Evolutionary conservation across 805 yeast genomes (phyloP), one percentile per base, ranked within the genome.

Genomic region (Zygotorulaspora danielsina): DNA sequence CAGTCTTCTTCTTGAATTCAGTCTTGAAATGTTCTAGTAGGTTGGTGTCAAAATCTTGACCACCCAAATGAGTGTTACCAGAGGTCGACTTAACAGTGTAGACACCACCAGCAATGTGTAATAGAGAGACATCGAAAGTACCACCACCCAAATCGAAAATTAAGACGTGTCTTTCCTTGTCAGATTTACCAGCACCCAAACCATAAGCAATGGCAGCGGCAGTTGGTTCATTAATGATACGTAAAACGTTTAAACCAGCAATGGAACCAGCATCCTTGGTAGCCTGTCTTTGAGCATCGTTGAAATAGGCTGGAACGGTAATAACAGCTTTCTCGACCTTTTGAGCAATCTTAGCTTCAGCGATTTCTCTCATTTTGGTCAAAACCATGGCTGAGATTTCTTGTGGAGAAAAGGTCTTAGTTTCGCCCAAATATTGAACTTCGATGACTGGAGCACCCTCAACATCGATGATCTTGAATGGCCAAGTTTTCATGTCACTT

Each of bases 151-250:
- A 80, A 72, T 88, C 96, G 75, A 87, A 88, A 66, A 88, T 85
- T 63, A 88, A 75, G 49, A 88, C 90, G 70, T 87, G 86, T 69
- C 82, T 81, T 73, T 88, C 96, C 51, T 76, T 77, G 48, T 78
- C 81, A 51, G 82, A 75, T 61, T 74, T 81, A 70, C 86, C 87
- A 59, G 88, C 87, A 79, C 90, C 95, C 59, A 89, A 78, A 79
- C 97, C 97, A 79, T 89, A 89, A 66, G 97, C 97, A 74, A 89
- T 87, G 58, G 97, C 97, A 63, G 97, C 97, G 51, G 97, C 97
- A 55, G 97, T 83, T 60, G 86, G 85, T 72, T 79, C 85, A 76
- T 79, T 79, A 56, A 79, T 79, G 67, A 79, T 79, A 72, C 86
- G 76, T 67, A 78, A 68, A 59, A 79, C 85, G 76, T 79, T 78